These are phyloP conservation scores for Tuber umbilicatum DNA, from an alignment of 495 filamentous ascomycete species.

Conservation along the genomic window DNA sequence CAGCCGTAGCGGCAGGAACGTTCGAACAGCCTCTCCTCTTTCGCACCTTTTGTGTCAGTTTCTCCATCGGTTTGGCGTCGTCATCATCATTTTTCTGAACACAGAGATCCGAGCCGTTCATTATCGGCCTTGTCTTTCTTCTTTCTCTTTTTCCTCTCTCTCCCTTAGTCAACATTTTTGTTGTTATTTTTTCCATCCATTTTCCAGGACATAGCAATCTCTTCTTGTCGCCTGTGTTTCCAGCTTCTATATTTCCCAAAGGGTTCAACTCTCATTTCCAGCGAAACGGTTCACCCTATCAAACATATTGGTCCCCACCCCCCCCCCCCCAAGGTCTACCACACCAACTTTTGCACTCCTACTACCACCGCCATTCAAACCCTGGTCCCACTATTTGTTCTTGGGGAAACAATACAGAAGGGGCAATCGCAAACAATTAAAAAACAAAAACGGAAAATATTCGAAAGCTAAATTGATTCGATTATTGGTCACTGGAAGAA, in stretches of 20 bases:
- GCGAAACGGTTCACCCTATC: background rate
- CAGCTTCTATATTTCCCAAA: background rate
- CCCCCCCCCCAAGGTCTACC: background rate
- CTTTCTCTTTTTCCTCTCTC: background rate
- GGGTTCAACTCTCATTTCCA: constrained; percentile 1
- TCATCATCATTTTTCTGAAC: background rate
- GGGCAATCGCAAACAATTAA: constrained; percentile 2
- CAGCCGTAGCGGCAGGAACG: background rate
- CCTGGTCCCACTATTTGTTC: background rate
- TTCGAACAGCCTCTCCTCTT: constrained; percentile 2
- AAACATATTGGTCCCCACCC: background rate
- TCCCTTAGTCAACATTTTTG: background rate
- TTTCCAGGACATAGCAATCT: constrained; percentile 3
- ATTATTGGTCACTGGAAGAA: background rate
- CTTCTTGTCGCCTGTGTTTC: background rate
- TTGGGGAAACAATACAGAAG: background rate
- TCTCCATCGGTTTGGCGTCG: background rate
- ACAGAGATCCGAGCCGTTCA: background rate
- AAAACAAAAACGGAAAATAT: background rate
- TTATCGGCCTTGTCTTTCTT: background rate
- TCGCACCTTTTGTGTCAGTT: constrained; percentile 1
- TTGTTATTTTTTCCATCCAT: background rate
- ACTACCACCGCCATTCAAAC: background rate
- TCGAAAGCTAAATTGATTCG: background rate
- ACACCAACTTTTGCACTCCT: background rate